A percentile compares a stretch with the other conserved stretches of the same genome.
These are phyloP conservation scores for Saccharomycopsis vini DNA, from an alignment of 805 yeast species.

Conservation along the genomic window DNA sequence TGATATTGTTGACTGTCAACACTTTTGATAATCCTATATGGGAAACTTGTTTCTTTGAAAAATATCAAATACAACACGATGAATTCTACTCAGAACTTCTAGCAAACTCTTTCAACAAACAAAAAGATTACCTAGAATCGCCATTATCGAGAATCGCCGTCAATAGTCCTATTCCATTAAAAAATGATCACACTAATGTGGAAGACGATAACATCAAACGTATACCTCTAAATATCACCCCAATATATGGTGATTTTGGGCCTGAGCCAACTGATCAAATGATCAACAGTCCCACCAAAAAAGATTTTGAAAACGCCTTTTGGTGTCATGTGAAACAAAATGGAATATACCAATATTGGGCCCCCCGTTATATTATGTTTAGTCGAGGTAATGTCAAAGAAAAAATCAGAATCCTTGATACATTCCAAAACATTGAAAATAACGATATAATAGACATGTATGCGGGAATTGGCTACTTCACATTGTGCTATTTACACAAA, in stretches of 20 bases:
- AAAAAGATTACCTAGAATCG: conserved; percentile 15
- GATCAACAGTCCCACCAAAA: conserved; percentile 30
- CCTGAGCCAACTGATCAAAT: conserved; percentile 26
- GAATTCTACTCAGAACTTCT: conserved; percentile 6
- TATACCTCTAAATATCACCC: conserved; percentile 51
- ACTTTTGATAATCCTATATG: conserved; percentile 5
- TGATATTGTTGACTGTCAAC: conserved; percentile 46
- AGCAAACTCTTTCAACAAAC: conserved; percentile 10
- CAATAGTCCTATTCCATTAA: conserved; percentile 51
- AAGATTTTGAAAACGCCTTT: conserved; percentile 44
- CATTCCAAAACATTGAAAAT: conserved; percentile 29
- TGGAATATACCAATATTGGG: conserved; percentile 74
- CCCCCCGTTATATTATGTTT: conserved; percentile 80
- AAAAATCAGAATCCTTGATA: conserved; percentile 52
- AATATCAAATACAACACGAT: conserved; percentile 19
- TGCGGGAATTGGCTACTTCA: conserved; percentile 81
- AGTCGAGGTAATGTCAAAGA: conserved; percentile 82
- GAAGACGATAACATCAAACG: conserved; percentile 32
- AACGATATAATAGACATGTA: conserved; percentile 58
- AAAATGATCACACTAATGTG: conserved; percentile 22
- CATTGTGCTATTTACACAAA: conserved; percentile 52
- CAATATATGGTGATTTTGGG: conserved; percentile 63
- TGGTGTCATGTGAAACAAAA: conserved; percentile 71
- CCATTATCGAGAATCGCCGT: conserved; percentile 57
- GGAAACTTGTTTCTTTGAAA: not conserved